phyloP scores from a whole-genome alignment of 345 rosid genomes.

The Laguncularia racemosa region DNA sequence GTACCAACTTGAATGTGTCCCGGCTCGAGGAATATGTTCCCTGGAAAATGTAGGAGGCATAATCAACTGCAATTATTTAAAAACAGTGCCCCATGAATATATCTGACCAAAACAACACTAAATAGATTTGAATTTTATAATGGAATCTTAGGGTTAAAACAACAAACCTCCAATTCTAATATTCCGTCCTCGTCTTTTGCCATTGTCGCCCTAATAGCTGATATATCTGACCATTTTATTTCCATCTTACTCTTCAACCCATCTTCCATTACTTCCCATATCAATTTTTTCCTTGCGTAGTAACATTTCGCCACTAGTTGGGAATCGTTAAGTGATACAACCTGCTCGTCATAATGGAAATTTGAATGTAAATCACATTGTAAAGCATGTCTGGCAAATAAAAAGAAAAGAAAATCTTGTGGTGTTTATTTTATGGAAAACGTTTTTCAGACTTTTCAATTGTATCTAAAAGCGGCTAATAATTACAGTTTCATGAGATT shows the following conservation, averaged over 20 bases:
- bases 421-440: too few relatives aligned
- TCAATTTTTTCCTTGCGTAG: slow-evolving; percentile 44
- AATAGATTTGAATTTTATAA: too few relatives aligned
- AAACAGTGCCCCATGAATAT: not conserved
- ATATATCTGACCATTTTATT: slow-evolving; percentile 27
- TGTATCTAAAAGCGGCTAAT: too few relatives aligned
- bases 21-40: slow-evolving; percentile 14
- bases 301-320: slow-evolving; percentile 55
- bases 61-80: slow-evolving; percentile 14
- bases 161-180: slow-evolving; percentile 25
- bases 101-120: too few relatives aligned
- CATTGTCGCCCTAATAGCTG: slow-evolving; percentile 16
- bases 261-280: slow-evolving; percentile 48
- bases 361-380: too few relatives aligned
- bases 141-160: not conserved
- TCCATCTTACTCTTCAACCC: slow-evolving; percentile 34
- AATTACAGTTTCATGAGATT: too few relatives aligned
- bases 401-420: too few relatives aligned
- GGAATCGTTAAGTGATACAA: slow-evolving; percentile 18
- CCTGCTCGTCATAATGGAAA: slow-evolving; percentile 13
- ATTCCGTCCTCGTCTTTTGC: slow-evolving; percentile 17
- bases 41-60: slow-evolving; percentile 12
- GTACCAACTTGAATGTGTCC: slow-evolving; percentile 14
- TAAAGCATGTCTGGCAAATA: too few relatives aligned
- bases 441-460: too few relatives aligned